Percentiles rank a stretch among this genome's conserved stretches.
These are phyloP conservation scores for Meyerozyma smithsonii DNA, from an alignment of 1,139 yeast species.

Conservation along the genomic window DNA sequence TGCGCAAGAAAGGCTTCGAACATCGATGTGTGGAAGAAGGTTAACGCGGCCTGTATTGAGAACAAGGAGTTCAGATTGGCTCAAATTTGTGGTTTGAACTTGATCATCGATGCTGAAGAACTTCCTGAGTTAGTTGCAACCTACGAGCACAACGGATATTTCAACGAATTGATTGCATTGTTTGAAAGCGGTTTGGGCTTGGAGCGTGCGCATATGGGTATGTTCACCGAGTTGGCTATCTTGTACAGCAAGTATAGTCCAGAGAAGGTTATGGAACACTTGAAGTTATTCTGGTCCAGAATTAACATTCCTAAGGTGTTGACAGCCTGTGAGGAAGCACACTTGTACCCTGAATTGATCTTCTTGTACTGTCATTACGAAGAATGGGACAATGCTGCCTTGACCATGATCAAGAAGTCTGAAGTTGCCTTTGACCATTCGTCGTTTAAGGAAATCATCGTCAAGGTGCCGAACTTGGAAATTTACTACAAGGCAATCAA, in stretches of 20 bases:
- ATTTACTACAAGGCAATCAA: constrained; percentile 95
- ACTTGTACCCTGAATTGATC: constrained; percentile 93
- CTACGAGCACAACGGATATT: constrained; percentile 88
- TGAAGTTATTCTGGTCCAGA: constrained; percentile 97
- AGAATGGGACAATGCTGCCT: constrained; percentile 98
- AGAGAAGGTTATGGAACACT: constrained; percentile 89
- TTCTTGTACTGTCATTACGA: constrained; percentile 97
- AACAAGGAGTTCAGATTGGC: constrained; percentile 94
- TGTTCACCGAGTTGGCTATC: constrained; percentile 95
- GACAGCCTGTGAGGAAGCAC: constrained; percentile 89
- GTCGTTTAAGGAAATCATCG: constrained; percentile 90
- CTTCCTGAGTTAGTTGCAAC: constrained; percentile 82
- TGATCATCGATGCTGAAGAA: constrained; percentile 97
- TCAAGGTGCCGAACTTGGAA: constrained; percentile 93
- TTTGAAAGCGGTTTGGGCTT: constrained; percentile 94
- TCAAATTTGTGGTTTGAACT: constrained; percentile 96
- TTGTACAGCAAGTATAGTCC: constrained; percentile 90
- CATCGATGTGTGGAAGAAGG: constrained; percentile 94
- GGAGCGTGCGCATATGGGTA: constrained; percentile 99
- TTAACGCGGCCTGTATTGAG: constrained; percentile 92
- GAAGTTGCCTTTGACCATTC: constrained; percentile 91
- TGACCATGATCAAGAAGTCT: constrained; percentile 95
- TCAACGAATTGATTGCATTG: constrained; percentile 83
- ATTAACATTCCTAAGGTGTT: constrained; percentile 96
- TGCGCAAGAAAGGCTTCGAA: constrained; percentile 98